A percentile compares a stretch with the other conserved stretches of the same genome.
Conservation (phyloP, 805 yeast species). For the Kluyveromyces siamensis region DNA sequence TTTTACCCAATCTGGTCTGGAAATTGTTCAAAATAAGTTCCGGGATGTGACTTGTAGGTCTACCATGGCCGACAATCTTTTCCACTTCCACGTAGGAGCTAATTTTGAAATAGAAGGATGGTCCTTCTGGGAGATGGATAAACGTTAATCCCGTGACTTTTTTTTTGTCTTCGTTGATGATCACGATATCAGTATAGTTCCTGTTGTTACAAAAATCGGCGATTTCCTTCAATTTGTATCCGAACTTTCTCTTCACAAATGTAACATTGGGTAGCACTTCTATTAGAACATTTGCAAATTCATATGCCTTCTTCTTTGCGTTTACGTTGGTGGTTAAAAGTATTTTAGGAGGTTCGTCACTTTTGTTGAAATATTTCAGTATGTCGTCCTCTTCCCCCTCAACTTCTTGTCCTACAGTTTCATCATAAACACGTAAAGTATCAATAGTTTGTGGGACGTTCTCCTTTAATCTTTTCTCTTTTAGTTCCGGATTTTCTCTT, state of each 20-base stretch:
- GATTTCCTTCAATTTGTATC: constrained; percentile 79
- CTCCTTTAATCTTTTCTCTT: constrained; percentile 65
- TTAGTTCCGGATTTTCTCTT: constrained; percentile 69
- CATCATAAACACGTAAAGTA: constrained; percentile 76
- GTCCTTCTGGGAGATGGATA: constrained; percentile 91
- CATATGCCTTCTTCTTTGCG: constrained; percentile 81
- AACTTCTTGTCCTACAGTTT: constrained; percentile 48
- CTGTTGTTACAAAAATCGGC: constrained; percentile 73
- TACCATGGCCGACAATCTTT: constrained; percentile 78
- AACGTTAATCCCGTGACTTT: constrained; percentile 86
- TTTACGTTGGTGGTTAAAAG: constrained; percentile 80
- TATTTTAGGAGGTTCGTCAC: constrained; percentile 76
- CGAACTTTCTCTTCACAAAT: constrained; percentile 79
- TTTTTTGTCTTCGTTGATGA: constrained; percentile 91
- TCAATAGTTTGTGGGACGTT: constrained; percentile 82
- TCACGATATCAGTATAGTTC: constrained; percentile 78
- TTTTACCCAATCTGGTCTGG: constrained; percentile 83
- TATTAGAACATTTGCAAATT: constrained; percentile 77
- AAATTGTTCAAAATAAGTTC: constrained; percentile 89
- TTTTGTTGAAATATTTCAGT: constrained; percentile 38
- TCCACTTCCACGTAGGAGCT: constrained; percentile 69
- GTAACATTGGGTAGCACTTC: constrained; percentile 80
- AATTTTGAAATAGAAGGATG: constrained; percentile 84
- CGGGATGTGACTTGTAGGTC: constrained; percentile 83
- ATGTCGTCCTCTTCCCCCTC: constrained; percentile 33